Conservation (phyloP, 1,284 basidiomycete species). For the Peniophora sp. region DNA sequence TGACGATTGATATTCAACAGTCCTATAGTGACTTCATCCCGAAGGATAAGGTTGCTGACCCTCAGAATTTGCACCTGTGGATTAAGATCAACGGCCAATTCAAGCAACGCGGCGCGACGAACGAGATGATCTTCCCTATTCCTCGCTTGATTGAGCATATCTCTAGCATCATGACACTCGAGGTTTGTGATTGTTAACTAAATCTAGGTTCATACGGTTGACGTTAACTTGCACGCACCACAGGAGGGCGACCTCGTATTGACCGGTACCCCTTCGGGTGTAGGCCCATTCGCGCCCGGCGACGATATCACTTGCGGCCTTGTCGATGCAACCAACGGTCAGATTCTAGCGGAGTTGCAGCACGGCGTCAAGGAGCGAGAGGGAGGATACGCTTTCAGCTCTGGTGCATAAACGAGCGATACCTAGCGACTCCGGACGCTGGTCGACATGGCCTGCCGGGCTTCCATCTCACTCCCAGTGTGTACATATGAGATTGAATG, state of each 20-base stretch:
- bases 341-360: slow-evolving; percentile 54
- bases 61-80: slow-evolving; percentile 68
- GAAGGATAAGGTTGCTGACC: slow-evolving; percentile 62
- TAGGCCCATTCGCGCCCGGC: slow-evolving; percentile 72
- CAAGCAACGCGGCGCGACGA: slow-evolving; percentile 82
- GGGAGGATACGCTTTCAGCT: slow-evolving; percentile 61
- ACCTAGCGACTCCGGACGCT: background rate
- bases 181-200: slow-evolving; percentile 43
- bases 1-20: no score
- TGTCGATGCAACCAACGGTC: slow-evolving; percentile 47
- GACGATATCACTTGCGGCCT: slow-evolving; percentile 78
- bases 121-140: slow-evolving; percentile 91
- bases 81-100: slow-evolving; percentile 81
- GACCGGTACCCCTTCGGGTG: slow-evolving; percentile 88
- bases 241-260: slow-evolving; percentile 86
- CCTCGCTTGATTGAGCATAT: slow-evolving; percentile 88
- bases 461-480: no score
- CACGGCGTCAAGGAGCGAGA: slow-evolving; percentile 61
- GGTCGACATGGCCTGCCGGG: no score
- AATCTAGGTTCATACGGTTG: background rate
- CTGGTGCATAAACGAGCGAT: background rate
- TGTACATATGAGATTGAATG: no score
- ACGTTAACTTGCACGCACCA: slow-evolving; percentile 3
- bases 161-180: slow-evolving; percentile 92
- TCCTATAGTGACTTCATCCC: slow-evolving; percentile 82